Evolutionary conservation across 768 basidiomycete species (phyloP).

Genomic region (Amyloporia xantha): DNA sequence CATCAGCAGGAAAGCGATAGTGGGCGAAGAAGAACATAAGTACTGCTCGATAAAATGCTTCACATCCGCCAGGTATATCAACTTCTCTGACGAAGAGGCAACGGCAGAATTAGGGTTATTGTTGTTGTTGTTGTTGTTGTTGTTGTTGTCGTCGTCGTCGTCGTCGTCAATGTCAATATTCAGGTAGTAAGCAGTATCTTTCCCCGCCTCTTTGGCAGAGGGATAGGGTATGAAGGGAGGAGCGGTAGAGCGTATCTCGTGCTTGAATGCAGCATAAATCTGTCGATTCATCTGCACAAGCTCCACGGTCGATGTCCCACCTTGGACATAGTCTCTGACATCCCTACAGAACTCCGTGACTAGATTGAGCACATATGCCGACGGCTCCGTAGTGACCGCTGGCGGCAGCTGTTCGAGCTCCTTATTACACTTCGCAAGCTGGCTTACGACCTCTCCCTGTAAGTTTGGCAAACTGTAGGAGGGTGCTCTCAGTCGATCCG

Average conservation of each 20-base stretch:
- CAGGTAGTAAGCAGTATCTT: neutral
- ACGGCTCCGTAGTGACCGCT: constrained; percentile 11
- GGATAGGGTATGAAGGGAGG: constrained; percentile 37
- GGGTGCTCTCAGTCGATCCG: too few species aligned
- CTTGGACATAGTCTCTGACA: constrained; percentile 6
- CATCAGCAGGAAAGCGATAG: too few species aligned
- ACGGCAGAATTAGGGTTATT: too few species aligned
- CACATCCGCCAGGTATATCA: constrained; percentile 30
- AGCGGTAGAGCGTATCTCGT: constrained; percentile 29
- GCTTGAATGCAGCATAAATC: constrained; percentile 28
- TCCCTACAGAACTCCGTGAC: constrained; percentile 10
- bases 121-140: neutral
- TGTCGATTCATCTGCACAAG: constrained; percentile 31
- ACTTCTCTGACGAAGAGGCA: neutral
- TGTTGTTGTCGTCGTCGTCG: neutral
- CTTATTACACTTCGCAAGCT: constrained; percentile 7
- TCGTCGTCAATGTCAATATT: constrained; percentile 8
- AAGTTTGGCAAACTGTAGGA: constrained; percentile 11
- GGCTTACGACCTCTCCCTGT: constrained; percentile 5
- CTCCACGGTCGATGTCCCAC: constrained; percentile 21
- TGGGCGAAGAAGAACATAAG: too few species aligned
- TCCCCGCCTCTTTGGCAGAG: constrained; percentile 6
- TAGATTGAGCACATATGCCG: constrained; percentile 12
- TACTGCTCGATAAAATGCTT: constrained; percentile 29
- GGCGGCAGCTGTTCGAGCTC: constrained; percentile 11